These are phyloP conservation scores for Endothia cerciana DNA, from an alignment of 2,329 filamentous ascomycete species.

Conservation along the genomic window DNA sequence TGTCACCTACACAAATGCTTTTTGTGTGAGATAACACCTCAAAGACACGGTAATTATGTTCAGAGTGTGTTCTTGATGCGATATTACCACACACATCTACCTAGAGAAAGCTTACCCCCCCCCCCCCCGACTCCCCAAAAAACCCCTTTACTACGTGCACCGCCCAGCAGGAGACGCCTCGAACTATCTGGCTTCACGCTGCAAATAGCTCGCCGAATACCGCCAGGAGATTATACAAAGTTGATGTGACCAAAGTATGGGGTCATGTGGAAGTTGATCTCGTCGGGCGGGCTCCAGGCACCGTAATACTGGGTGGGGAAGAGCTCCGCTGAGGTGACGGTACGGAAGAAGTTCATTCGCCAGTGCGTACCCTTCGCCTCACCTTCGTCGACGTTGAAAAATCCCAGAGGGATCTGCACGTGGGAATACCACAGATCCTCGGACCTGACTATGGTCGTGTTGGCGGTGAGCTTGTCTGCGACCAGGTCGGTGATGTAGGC, in stretches of 20 bases:
- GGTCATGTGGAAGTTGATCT: constrained; percentile 53
- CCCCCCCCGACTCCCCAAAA: too few relatives aligned
- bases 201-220: too few relatives aligned
- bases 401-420: constrained; percentile 48
- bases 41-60: too few relatives aligned
- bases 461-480: constrained; percentile 46
- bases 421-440: constrained; percentile 46
- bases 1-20: too few relatives aligned
- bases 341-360: constrained; percentile 59
- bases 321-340: constrained; percentile 45
- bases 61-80: too few relatives aligned
- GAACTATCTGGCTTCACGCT: too few relatives aligned
- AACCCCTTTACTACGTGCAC: too few relatives aligned
- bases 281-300: constrained; percentile 50
- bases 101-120: too few relatives aligned
- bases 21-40: too few relatives aligned
- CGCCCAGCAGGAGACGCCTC: too few relatives aligned
- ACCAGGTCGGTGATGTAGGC: constrained; percentile 46
- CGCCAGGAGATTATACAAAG: constrained; percentile 39
- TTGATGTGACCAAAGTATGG: constrained; percentile 48
- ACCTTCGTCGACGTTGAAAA: constrained; percentile 53
- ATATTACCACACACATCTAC: too few relatives aligned
- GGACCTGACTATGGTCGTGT: constrained; percentile 44
- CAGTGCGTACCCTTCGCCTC: constrained; percentile 48
- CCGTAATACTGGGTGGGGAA: constrained; percentile 50